These are phyloP conservation scores for Osmanthus fragrans DNA, from an alignment of 257 asterid species.

Conservation along the genomic window DNA sequence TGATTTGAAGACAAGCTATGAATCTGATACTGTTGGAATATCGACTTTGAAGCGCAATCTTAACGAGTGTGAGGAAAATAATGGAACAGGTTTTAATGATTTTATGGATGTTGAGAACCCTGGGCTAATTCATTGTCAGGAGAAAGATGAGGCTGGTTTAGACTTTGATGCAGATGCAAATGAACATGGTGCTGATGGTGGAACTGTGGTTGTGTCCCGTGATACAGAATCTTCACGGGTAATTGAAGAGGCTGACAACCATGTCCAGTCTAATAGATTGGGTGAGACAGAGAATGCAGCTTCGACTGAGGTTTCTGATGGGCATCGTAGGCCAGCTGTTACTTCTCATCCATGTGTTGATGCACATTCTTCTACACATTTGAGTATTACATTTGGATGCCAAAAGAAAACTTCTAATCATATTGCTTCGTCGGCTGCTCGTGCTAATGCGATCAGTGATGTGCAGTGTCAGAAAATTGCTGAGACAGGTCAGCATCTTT, in stretches of 20 bases:
- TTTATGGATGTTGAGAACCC: slow-evolving; percentile 34
- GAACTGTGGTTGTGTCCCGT: slow-evolving; percentile 25
- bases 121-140: slow-evolving; percentile 19
- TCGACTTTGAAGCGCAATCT: slow-evolving; percentile 37
- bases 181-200: slow-evolving; percentile 23
- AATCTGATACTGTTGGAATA: slow-evolving; percentile 35
- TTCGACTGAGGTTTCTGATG: slow-evolving; percentile 32
- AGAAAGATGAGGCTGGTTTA: slow-evolving; percentile 37
- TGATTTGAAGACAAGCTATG: slow-evolving; percentile 32
- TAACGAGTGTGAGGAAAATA: slow-evolving; percentile 33
- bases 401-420: slow-evolving; percentile 22
- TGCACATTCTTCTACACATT: slow-evolving; percentile 25
- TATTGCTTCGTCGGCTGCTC: slow-evolving; percentile 26
- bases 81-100: slow-evolving; percentile 35
- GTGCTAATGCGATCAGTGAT: slow-evolving; percentile 28
- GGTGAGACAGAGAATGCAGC: slow-evolving; percentile 26
- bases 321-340: slow-evolving; percentile 26
- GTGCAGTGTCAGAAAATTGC: slow-evolving; percentile 34
- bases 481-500: slow-evolving; percentile 31
- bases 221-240: slow-evolving; percentile 23
- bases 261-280: slow-evolving; percentile 24
- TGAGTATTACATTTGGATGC: slow-evolving; percentile 33
- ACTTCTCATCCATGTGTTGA: slow-evolving; percentile 31
- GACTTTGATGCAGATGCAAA: slow-evolving; percentile 36
- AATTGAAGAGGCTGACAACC: slow-evolving; percentile 33